These are phyloP conservation scores for Kingdonia uniflora DNA, from an alignment of 164 flowering plant species.

Conservation along the genomic window DNA sequence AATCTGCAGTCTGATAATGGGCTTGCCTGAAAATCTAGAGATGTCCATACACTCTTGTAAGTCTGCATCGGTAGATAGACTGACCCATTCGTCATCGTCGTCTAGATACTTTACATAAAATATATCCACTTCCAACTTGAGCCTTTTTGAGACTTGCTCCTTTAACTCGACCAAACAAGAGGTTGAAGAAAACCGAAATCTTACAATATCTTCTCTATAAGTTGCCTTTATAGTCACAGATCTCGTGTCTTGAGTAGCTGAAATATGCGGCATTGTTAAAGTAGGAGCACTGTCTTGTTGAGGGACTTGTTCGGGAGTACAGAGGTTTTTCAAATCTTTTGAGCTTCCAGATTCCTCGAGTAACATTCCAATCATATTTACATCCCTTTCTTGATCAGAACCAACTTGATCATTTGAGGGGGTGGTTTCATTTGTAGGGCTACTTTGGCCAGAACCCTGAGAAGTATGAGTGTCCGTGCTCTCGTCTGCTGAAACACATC, in stretches of 20 bases:
- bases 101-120: slow-evolving; percentile 81
- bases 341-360: slow-evolving; percentile 82
- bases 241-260: slow-evolving; percentile 35
- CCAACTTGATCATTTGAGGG: slow-evolving; percentile 21
- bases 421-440: slow-evolving; percentile 36
- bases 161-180: slow-evolving; percentile 51
- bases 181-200: slow-evolving; percentile 45
- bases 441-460: slow-evolving; percentile 67
- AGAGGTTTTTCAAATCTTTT: slow-evolving; percentile 63
- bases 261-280: slow-evolving; percentile 14
- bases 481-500: slow-evolving; percentile 59
- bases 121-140: slow-evolving; percentile 72
- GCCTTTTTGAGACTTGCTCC: slow-evolving; percentile 83
- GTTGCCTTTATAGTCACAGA: slow-evolving; percentile 66
- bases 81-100: slow-evolving; percentile 85
- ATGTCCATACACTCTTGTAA: slow-evolving; percentile 76
- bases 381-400: slow-evolving; percentile 19
- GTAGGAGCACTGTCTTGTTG: slow-evolving; percentile 17
- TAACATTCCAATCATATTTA: slow-evolving; percentile 42
- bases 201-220: slow-evolving; percentile 67
- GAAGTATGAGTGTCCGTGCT: slow-evolving; percentile 68
- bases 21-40: slow-evolving; percentile 44
- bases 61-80: slow-evolving; percentile 78
- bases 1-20: slow-evolving; percentile 49
- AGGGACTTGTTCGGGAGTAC: slow-evolving; percentile 25